A percentile compares a stretch with the other conserved stretches of the same genome.
Evolutionary conservation across 2,329 filamentous ascomycete genomes (phyloP).

Genomic region (Colletotrichum lini): DNA sequence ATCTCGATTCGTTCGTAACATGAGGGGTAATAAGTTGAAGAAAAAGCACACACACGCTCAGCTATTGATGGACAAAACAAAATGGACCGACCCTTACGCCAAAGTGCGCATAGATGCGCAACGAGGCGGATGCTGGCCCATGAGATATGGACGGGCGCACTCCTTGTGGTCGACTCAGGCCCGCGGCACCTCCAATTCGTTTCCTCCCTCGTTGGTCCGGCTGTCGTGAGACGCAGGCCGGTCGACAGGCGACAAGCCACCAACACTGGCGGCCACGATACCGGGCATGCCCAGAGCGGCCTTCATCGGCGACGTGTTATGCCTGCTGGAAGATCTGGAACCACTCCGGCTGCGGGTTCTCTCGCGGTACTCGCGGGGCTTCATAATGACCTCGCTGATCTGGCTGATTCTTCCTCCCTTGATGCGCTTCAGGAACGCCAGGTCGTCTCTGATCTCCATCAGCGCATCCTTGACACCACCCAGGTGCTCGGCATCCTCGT

Average conservation of each 20-base stretch:
- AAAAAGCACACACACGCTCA: conserved; percentile 19
- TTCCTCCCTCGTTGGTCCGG: conserved; percentile 12
- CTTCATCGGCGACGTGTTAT: conserved; percentile 43
- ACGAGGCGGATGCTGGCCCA: neutral
- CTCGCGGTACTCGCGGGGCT: conserved; percentile 63
- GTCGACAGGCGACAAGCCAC: conserved; percentile 41
- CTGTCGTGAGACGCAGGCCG: conserved; percentile 24
- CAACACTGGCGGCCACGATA: conserved; percentile 44
- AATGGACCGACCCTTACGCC: neutral
- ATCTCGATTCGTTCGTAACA: conserved; percentile 18
- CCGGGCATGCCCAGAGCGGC: conserved; percentile 44
- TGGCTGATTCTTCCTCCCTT: conserved; percentile 73
- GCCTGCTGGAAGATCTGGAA: conserved; percentile 40
- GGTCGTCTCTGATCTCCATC: conserved; percentile 72
- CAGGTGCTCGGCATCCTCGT: conserved; percentile 50
- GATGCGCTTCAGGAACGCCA: conserved; percentile 72
- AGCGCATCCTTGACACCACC: conserved; percentile 59
- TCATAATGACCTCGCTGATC: conserved; percentile 70
- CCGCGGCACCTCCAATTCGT: conserved; percentile 15
- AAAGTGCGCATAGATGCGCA: neutral
- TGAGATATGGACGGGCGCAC: neutral
- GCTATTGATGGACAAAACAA: neutral
- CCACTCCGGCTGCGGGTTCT: conserved; percentile 41
- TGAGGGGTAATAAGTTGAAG: neutral
- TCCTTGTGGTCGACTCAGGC: neutral